Evolutionary conservation across 192 early-diverging fungal genomes (phyloP), one percentile per base, ranked within the genome.

Genomic region (Linnemannia exigua): DNA sequence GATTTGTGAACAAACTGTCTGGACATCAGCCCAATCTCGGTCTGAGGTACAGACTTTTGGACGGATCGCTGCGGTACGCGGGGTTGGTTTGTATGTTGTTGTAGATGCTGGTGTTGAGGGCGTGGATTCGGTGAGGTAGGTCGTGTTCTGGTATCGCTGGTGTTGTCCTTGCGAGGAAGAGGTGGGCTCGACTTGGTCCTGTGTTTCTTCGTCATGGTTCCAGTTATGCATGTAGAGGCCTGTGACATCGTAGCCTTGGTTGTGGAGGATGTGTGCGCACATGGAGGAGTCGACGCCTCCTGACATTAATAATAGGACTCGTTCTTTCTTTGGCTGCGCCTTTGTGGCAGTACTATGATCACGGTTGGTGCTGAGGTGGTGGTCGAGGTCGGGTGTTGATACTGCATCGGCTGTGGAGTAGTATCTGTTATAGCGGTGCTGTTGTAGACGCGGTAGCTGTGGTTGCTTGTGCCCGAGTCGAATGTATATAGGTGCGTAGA

Each of bases 191-290:
- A 72, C 38, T 76, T 98, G 97, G 76, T 98, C 97, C 1, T 89
- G 87, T 4, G 92, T 91, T 78, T 98, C 97, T 36, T 86, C 78
- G 20, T 86, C 61, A 22, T 86, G 84, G 38, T 86, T 86, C 98
- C 98, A 98, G 87, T 98, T 99, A 75, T 93, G 94, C 98, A 99
- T 98, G 81, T 95, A 98, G 17, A 98, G 88, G 1, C 92, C 98
- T 50, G 94, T 90, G 1, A 98, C 93, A 19, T 92, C 68, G 75
- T 90, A 93, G 19, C 93, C 92, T 80, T 92, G 90, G 22, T 88
- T 76, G 47, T 94, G 88, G 1, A 99, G 87, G 19, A 99, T 86
- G 37, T 94, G 82, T 0, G 97, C 97, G 15, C 94, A 92, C 22
- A 98, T 95, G 78, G 95, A 95, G 1, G 97, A 98, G 76, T 99